Percentiles rank a stretch among this genome's conserved stretches.
These are phyloP conservation scores for Brassica nigra DNA, from an alignment of 345 rosid species.

Conservation along the genomic window DNA sequence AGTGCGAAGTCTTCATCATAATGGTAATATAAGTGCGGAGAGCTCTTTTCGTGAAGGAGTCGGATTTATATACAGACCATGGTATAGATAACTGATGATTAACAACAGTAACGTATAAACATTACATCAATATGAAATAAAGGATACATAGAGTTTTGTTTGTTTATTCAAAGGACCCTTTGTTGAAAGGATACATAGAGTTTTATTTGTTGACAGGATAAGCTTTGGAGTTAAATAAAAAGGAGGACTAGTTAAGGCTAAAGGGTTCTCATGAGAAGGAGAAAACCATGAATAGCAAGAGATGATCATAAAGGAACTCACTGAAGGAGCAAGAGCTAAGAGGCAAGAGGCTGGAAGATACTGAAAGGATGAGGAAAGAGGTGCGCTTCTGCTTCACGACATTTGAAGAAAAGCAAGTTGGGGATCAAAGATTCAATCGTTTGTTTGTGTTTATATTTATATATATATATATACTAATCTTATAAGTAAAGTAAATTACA, in stretches of 20 bases:
- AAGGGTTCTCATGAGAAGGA: conserved; percentile 8
- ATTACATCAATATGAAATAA: neutral
- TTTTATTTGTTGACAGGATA: neutral
- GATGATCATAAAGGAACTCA: neutral
- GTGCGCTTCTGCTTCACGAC: neutral
- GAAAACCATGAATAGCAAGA: neutral
- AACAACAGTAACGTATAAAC: neutral
- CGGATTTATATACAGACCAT: neutral
- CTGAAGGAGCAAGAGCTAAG: neutral
- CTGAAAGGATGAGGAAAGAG: neutral
- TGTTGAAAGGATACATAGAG: neutral
- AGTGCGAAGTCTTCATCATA: neutral
- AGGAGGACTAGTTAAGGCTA: neutral
- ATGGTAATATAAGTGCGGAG: neutral
- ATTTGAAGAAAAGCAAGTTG: conserved; percentile 1
- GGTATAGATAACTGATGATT: neutral
- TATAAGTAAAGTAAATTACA: neutral
- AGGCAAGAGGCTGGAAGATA: neutral
- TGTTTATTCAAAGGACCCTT: neutral
- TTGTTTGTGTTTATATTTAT: neutral
- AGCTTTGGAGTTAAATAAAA: neutral
- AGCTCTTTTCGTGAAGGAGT: neutral
- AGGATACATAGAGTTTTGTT: neutral
- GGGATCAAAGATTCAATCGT: neutral
- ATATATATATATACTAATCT: neutral